A percentile compares a stretch with the other conserved stretches of the same genome.
Conservation (phyloP, 2,329 filamentous ascomycete genomes). For the Harringtonia lauricola region DNA sequence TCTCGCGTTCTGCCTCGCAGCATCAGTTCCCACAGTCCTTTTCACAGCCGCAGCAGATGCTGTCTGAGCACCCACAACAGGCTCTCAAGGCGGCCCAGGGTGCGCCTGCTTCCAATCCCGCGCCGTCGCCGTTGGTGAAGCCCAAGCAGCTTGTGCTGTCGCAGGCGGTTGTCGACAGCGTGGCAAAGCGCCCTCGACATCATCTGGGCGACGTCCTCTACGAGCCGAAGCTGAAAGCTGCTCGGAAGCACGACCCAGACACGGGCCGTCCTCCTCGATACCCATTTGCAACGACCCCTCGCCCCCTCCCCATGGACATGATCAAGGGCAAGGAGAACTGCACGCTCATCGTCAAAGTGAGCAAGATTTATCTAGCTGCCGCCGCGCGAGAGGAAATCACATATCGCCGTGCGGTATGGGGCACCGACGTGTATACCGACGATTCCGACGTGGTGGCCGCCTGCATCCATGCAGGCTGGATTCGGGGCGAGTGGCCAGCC, state of each 20-base stretch:
- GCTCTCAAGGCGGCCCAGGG: neutral
- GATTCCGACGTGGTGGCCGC: constrained; percentile 90
- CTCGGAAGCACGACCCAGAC: constrained; percentile 37
- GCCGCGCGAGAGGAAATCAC: constrained; percentile 75
- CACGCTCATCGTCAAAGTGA: constrained; percentile 79
- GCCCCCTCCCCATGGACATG: constrained; percentile 63
- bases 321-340: constrained; percentile 74
- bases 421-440: constrained; percentile 88
- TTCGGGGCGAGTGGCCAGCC: constrained; percentile 77
- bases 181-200: constrained; percentile 58
- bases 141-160: constrained; percentile 57
- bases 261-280: constrained; percentile 29
- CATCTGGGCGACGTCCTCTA: constrained; percentile 84
- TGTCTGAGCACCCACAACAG: constrained; percentile 11
- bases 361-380: constrained; percentile 62
- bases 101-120: too few relatives aligned
- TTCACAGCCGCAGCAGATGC: constrained; percentile 16
- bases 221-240: constrained; percentile 50
- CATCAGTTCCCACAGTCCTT: constrained; percentile 2
- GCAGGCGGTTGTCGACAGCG: constrained; percentile 59
- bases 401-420: constrained; percentile 71
- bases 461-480: constrained; percentile 87
- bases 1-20: constrained; percentile 20
- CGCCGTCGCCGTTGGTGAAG: constrained; percentile 25
- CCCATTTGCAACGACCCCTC: constrained; percentile 41